Evolutionary conservation across 2,329 filamentous ascomycete genomes (phyloP), one percentile per base, ranked within the genome.

Genomic region (Alternaria atra): DNA sequence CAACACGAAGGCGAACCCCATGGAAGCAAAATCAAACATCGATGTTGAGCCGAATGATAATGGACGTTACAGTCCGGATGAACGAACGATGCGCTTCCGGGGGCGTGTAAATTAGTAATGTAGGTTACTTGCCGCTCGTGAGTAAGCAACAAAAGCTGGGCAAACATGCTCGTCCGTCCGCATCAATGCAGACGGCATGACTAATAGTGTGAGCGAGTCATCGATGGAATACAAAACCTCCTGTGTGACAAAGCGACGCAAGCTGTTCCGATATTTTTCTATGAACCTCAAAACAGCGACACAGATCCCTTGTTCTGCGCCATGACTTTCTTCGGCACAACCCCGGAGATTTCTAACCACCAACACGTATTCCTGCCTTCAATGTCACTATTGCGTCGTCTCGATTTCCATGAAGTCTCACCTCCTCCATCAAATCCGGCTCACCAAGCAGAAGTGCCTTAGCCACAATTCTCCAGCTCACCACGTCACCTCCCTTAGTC

Each of bases 391-490:
- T 51, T 12, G 63, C 60, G 23, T 54, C 55, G 2, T 57, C 44
- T 17, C 23, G 56, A 25, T 43, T 55, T 20, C 25, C 25, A 20
- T 56, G 55, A 2, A 6, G 23, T 34, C 27, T 46, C 10, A 39
- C 47, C 12, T 65, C 57, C 6, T 13, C 35, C 32, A 43, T 58
- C 35, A 66, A 52, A 25, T 65, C 53, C 4, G 66, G 57, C 23
- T 68, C 66, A 37, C 66, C 66, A 30, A 68, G 64, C 30, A 68
- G 42, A 20, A 63, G 20, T 10, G 61, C 53, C 27, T 68, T 68
- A 6, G 61, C 66, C 10, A 61, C 66, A 17, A 66, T 32, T 35
- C 30, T 66, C 61, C 61, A 68, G 3, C 29, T 63, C 10, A 23
- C 10, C 6, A 23, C 40, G 6, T 34, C 50, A 15, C 39, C 12